phyloP scores from a whole-genome alignment of 768 basidiomycete genomes.

The Sarcodon aspratus region DNA sequence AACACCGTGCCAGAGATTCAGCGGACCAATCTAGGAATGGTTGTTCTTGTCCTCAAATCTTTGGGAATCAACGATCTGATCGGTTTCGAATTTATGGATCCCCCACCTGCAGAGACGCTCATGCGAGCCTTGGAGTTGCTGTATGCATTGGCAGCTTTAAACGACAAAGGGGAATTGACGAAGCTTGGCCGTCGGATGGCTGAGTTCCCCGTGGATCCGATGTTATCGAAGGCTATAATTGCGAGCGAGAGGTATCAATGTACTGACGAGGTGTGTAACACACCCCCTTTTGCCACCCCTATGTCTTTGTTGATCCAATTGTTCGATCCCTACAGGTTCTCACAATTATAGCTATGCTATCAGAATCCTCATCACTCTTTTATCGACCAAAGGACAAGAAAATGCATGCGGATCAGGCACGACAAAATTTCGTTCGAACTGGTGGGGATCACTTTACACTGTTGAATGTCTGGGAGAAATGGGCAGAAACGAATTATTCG shows the following conservation, averaged over 20 bases:
- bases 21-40: slow-evolving; percentile 94
- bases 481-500: slow-evolving; percentile 96
- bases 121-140: slow-evolving; percentile 90
- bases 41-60: slow-evolving; percentile 89
- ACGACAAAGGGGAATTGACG: slow-evolving; percentile 95
- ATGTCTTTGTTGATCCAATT: neutral
- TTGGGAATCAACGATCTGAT: slow-evolving; percentile 98
- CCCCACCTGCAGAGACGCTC: slow-evolving; percentile 94
- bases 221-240: slow-evolving; percentile 93
- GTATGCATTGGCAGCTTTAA: slow-evolving; percentile 92
- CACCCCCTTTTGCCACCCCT: neutral
- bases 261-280: slow-evolving; percentile 76
- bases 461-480: slow-evolving; percentile 97
- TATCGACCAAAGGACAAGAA: slow-evolving; percentile 99
- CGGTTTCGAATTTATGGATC: slow-evolving; percentile 97
- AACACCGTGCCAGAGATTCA: slow-evolving; percentile 99
- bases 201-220: slow-evolving; percentile 97
- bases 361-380: slow-evolving; percentile 89
- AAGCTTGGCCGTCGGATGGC: slow-evolving; percentile 96
- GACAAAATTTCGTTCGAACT: slow-evolving; percentile 90
- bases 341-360: slow-evolving; percentile 95
- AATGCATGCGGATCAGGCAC: slow-evolving; percentile 92
- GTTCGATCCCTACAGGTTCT: slow-evolving; percentile 45
- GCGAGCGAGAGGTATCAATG: slow-evolving; percentile 89
- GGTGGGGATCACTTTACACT: slow-evolving; percentile 98